Percentiles rank a stretch among this genome's conserved stretches.
Conservation (phyloP, 495 filamentous ascomycete genomes). For the Astrothelium macrocarpum region DNA sequence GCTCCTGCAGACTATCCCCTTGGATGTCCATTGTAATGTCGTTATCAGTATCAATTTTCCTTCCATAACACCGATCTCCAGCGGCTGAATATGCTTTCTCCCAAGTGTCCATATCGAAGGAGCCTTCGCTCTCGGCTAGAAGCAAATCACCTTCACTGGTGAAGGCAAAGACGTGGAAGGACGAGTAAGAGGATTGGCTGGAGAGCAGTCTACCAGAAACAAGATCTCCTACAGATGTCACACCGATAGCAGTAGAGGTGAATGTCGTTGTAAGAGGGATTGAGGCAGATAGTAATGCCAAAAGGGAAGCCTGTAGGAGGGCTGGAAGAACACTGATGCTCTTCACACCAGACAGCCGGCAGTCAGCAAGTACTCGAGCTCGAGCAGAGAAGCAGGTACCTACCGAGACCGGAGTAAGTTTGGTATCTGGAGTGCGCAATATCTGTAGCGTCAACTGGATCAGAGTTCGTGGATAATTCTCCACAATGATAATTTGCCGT, state of each 20-base stretch:
- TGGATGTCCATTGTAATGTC: constrained; percentile 7
- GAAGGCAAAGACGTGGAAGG: constrained; percentile 70
- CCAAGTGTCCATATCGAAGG: constrained; percentile 70
- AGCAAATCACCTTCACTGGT: constrained; percentile 65
- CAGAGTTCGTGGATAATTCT: constrained; percentile 57
- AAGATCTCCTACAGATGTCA: constrained; percentile 39
- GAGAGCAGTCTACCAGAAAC: constrained; percentile 43
- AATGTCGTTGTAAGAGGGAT: constrained; percentile 13
- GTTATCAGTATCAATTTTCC: constrained; percentile 6
- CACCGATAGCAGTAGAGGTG: constrained; percentile 28
- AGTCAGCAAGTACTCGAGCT: constrained; percentile 2
- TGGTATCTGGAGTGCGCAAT: constrained; percentile 39
- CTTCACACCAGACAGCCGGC: background rate
- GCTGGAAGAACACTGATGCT: constrained; percentile 21
- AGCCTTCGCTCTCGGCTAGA: constrained; percentile 70
- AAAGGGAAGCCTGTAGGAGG: constrained; percentile 23
- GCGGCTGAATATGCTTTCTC: constrained; percentile 58
- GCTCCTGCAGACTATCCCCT: background rate
- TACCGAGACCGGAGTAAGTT: constrained; percentile 24
- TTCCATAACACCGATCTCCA: constrained; percentile 45
- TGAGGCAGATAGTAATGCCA: constrained; percentile 20
- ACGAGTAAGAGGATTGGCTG: constrained; percentile 43
- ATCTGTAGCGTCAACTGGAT: constrained; percentile 66
- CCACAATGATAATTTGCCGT: constrained; percentile 56
- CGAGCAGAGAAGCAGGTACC: background rate